These are phyloP conservation scores for Lentinula sp. DNA, from an alignment of 768 basidiomycete genomes.

Conservation along the genomic window DNA sequence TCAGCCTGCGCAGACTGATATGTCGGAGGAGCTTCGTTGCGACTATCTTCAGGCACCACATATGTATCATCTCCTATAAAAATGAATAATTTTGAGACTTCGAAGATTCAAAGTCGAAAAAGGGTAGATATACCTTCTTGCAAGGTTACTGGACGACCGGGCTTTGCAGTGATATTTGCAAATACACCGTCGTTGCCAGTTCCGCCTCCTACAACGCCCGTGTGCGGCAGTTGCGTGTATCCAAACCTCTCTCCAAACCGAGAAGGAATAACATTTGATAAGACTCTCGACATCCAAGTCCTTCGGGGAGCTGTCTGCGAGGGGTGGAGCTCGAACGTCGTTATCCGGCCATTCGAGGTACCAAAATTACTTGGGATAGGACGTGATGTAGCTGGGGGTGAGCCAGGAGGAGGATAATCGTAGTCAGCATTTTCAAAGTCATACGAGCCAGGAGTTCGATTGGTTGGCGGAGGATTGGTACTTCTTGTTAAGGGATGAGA, in stretches of 20 bases:
- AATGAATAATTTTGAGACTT: background rate
- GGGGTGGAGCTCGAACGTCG: conserved; percentile 34
- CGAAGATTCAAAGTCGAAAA: background rate
- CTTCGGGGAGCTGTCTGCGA: conserved; percentile 24
- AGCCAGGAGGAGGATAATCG: conserved; percentile 79
- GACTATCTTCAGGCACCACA: conserved; percentile 76
- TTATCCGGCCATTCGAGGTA: conserved; percentile 70
- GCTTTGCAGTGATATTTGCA: conserved; percentile 91
- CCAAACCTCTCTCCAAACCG: conserved; percentile 41
- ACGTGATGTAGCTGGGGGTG: conserved; percentile 62
- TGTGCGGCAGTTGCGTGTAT: conserved; percentile 29
- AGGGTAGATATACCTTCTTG: conserved; percentile 47
- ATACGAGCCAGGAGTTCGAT: conserved; percentile 41
- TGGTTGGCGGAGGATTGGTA: conserved; percentile 23
- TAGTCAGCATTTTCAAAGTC: conserved; percentile 81
- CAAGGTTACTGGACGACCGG: conserved; percentile 49
- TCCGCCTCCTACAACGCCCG: conserved; percentile 56
- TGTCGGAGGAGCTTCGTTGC: conserved; percentile 84
- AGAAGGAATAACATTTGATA: conserved; percentile 50
- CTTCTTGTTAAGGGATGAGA: conserved; percentile 40
- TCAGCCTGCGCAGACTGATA: conserved; percentile 91
- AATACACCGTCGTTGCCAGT: conserved; percentile 87
- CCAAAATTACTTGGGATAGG: conserved; percentile 69
- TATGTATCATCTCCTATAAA: conserved; percentile 61
- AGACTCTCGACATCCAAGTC: conserved; percentile 54